A percentile compares a stretch with the other conserved stretches of the same genome.
These are phyloP conservation scores for Brassica hybrid DNA, from an alignment of 441 rosid genomes.

Conservation along the genomic window DNA sequence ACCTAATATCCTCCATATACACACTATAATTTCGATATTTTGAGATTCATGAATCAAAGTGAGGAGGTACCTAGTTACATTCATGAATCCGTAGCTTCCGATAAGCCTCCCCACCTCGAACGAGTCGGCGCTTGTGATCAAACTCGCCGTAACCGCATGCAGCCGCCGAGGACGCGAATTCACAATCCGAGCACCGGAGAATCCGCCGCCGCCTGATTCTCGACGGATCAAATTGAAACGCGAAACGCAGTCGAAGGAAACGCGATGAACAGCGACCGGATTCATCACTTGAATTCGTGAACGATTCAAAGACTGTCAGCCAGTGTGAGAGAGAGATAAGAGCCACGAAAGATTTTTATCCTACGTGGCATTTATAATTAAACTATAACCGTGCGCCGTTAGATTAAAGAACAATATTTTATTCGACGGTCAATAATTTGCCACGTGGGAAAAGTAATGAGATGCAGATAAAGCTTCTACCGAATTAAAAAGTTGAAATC, in stretches of 20 bases:
- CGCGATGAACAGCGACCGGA: slow-evolving; percentile 40
- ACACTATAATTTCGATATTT: slow-evolving; percentile 4
- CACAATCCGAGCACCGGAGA: slow-evolving; percentile 29
- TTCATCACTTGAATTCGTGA: slow-evolving; percentile 37
- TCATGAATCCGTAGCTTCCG: slow-evolving; percentile 97
- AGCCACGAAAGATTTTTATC: not conserved
- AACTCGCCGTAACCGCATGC: slow-evolving; percentile 57
- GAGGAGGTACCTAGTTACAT: slow-evolving; percentile 73
- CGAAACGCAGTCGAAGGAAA: slow-evolving; percentile 38
- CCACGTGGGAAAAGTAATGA: not conserved
- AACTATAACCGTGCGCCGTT: not conserved
- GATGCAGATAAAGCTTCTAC: not conserved
- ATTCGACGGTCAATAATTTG: not conserved
- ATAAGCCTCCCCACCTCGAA: slow-evolving; percentile 91
- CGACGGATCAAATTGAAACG: slow-evolving; percentile 32
- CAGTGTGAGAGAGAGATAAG: not conserved
- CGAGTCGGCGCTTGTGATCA: slow-evolving; percentile 73
- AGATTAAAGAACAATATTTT: not conserved
- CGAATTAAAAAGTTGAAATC: not conserved
- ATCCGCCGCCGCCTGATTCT: slow-evolving; percentile 16
- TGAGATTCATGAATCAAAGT: slow-evolving; percentile 8
- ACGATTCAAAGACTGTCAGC: not conserved
- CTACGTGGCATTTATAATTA: slow-evolving; percentile 5
- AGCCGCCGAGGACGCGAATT: slow-evolving; percentile 37
- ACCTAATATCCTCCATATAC: no score